These are phyloP conservation scores for Brassica hybrid DNA, from an alignment of 441 rosid species.

Conservation along the genomic window DNA sequence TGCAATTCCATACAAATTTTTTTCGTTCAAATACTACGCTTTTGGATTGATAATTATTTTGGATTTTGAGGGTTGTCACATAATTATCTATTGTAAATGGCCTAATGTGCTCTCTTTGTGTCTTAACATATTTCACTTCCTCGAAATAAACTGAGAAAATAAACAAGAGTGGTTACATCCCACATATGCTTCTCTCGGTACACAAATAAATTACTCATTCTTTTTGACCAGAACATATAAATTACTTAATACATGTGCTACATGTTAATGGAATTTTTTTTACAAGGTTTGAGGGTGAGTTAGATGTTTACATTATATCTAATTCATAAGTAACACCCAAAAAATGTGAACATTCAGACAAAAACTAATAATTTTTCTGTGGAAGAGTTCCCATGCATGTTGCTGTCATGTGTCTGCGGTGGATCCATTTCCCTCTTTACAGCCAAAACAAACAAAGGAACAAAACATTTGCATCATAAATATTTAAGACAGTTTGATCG, in stretches of 20 bases:
- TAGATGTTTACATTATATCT: neutral
- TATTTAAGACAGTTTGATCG: slow-evolving; percentile 13
- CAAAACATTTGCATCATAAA: slow-evolving; percentile 11
- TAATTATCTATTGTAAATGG: neutral
- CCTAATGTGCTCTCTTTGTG: neutral
- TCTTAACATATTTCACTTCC: slow-evolving; percentile 5
- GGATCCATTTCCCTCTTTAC: slow-evolving; percentile 27
- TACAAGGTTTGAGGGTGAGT: neutral
- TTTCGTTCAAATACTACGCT: neutral
- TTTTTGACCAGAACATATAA: too few relatives aligned
- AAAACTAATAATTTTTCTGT: neutral
- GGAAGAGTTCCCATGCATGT: slow-evolving; percentile 19
- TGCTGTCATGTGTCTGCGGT: slow-evolving; percentile 22
- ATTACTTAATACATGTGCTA: neutral
- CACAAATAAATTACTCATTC: too few relatives aligned
- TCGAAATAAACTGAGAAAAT: neutral
- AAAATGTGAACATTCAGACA: slow-evolving; percentile 9
- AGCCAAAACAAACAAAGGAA: slow-evolving; percentile 27
- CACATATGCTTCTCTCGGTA: neutral
- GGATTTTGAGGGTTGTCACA: neutral
- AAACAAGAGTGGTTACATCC: neutral
- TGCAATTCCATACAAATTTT: too few relatives aligned
- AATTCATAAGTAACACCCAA: neutral
- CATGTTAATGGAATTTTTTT: neutral
- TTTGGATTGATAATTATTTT: neutral